Percentiles rank a stretch among this genome's conserved stretches.
These are phyloP conservation scores for Geum urbanum DNA, from an alignment of 306 rosid genomes.

Conservation along the genomic window DNA sequence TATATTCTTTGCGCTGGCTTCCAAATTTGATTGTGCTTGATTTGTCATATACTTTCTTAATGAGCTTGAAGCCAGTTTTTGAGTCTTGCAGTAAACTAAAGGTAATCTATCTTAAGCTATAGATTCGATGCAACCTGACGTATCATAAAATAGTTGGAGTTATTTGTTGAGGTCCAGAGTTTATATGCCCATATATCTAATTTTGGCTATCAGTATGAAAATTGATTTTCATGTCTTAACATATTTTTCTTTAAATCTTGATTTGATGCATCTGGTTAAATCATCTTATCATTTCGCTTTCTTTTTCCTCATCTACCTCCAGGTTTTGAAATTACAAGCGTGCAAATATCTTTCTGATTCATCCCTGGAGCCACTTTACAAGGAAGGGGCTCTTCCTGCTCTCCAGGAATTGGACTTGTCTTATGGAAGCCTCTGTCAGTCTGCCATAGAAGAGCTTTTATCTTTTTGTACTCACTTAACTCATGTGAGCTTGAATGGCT, in stretches of 20 bases:
- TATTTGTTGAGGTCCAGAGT: background rate
- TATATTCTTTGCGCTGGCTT: slow-evolving; percentile 64
- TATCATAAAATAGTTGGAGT: background rate
- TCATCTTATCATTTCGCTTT: background rate
- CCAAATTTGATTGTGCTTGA: slow-evolving; percentile 67
- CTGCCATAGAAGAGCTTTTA: slow-evolving; percentile 96
- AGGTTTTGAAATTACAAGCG: slow-evolving; percentile 95
- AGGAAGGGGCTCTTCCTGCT: slow-evolving; percentile 83
- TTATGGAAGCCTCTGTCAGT: slow-evolving; percentile 83
- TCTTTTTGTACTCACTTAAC: slow-evolving; percentile 85
- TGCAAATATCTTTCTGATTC: slow-evolving; percentile 83
- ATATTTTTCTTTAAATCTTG: background rate
- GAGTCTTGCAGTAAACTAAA: slow-evolving; percentile 77
- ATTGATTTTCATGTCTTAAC: background rate
- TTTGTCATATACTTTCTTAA: slow-evolving; percentile 88
- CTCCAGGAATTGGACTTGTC: slow-evolving; percentile 94
- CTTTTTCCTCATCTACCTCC: slow-evolving; percentile 21
- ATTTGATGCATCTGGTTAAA: background rate
- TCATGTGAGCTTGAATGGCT: slow-evolving; percentile 96
- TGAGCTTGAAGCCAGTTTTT: slow-evolving; percentile 79
- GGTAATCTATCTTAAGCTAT: slow-evolving; percentile 33
- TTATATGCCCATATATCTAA: background rate
- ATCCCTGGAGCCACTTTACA: slow-evolving; percentile 93
- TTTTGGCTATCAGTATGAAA: no score
- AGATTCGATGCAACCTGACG: background rate